A percentile compares a stretch with the other conserved stretches of the same genome.
Evolutionary conservation across 2,329 filamentous ascomycete genomes (phyloP).

Genomic region (Fusarium nematophilum): DNA sequence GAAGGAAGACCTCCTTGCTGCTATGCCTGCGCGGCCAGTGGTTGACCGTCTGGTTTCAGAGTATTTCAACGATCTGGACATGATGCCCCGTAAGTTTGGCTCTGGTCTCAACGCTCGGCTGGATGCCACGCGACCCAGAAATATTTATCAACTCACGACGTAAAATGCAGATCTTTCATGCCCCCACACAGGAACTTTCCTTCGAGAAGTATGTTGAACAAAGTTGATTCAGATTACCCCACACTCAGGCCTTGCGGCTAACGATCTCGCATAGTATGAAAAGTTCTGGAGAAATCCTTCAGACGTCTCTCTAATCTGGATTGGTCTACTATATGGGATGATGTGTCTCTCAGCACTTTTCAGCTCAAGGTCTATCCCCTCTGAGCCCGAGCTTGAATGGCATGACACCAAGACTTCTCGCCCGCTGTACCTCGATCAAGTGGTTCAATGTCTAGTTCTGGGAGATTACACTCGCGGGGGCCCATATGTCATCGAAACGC

Average conservation of each 20-base stretch:
- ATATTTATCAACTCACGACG: no score
- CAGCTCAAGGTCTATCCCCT: neutral
- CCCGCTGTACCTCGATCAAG: neutral
- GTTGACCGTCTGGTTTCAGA: conserved; percentile 8
- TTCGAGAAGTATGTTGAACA: neutral
- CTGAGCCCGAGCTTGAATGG: neutral
- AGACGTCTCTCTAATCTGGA: conserved; percentile 8
- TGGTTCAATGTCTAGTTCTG: conserved; percentile 9
- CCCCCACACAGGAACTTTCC: conserved; percentile 3
- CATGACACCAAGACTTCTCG: neutral
- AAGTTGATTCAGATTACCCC: no score
- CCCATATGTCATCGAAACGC: conserved; percentile 7
- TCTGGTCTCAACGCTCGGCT: no score
- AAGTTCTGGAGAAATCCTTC: conserved; percentile 5
- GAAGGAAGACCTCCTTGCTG: neutral
- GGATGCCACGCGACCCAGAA: no score
- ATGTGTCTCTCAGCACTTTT: conserved; percentile 6
- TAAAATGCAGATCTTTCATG: neutral
- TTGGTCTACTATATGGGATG: conserved; percentile 9
- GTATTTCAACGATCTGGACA: conserved; percentile 12
- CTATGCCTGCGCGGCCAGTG: conserved; percentile 1
- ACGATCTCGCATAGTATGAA: neutral
- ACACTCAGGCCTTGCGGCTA: no score
- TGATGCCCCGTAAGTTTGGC: conserved; percentile 6
- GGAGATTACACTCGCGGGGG: conserved; percentile 11